These are phyloP conservation scores for Penicillium verhagenii DNA, from an alignment of 495 filamentous ascomycete genomes.

Conservation along the genomic window DNA sequence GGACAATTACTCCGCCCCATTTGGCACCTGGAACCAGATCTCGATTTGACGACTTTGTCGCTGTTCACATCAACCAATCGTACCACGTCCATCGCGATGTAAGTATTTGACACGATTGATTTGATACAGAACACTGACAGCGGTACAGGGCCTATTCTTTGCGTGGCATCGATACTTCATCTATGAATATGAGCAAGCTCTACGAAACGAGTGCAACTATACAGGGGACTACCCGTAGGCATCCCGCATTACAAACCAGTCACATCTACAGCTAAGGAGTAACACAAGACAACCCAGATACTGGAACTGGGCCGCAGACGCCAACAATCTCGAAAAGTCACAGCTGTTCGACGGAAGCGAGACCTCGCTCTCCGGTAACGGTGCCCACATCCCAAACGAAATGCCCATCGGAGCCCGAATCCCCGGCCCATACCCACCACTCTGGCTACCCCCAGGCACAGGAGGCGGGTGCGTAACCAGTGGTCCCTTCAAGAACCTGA, in stretches of 20 bases:
- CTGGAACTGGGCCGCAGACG: constrained; percentile 62
- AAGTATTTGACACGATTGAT: constrained; percentile 2
- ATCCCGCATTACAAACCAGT: not conserved
- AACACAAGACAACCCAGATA: constrained; percentile 28
- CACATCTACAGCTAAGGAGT: not conserved
- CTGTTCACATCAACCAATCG: constrained; percentile 62
- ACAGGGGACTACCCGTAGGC: constrained; percentile 39
- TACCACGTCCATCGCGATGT: constrained; percentile 57
- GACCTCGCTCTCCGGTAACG: constrained; percentile 60
- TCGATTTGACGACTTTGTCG: constrained; percentile 70
- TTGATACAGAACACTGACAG: not conserved
- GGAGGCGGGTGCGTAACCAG: constrained; percentile 62
- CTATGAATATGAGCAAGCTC: constrained; percentile 60
- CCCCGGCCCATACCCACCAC: constrained; percentile 16
- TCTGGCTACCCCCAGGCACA: constrained; percentile 41
- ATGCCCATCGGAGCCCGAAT: constrained; percentile 17
- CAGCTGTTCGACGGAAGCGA: constrained; percentile 60
- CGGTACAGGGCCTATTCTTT: constrained; percentile 54
- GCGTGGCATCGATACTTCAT: constrained; percentile 68
- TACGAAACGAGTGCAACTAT: constrained; percentile 68
- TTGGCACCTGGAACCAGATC: constrained; percentile 48
- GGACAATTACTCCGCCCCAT: constrained; percentile 39
- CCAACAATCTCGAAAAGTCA: constrained; percentile 48
- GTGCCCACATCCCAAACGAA: constrained; percentile 39
- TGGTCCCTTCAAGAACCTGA: constrained; percentile 53